phyloP scores from a whole-genome alignment of 805 yeast species.

The Blastobotrys robertii region DNA sequence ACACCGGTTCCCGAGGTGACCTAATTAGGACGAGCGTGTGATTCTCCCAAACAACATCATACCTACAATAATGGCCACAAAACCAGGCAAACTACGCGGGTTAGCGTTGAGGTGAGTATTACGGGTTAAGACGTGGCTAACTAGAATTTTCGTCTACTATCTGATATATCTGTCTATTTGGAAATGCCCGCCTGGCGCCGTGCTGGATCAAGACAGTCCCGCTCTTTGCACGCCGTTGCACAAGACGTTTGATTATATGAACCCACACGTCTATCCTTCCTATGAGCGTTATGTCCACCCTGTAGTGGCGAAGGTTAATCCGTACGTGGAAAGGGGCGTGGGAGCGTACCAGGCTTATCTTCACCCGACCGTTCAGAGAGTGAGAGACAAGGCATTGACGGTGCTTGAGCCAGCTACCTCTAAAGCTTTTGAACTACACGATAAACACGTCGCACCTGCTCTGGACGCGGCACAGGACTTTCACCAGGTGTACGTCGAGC shows the following conservation, averaged over 20 bases:
- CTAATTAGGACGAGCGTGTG: too few species aligned
- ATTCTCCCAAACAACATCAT: too few species aligned
- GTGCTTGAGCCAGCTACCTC: constrained; percentile 6
- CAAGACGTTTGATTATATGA: constrained; percentile 8
- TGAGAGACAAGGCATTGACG: constrained; percentile 1
- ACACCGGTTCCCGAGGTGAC: too few species aligned
- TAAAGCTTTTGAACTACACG: constrained; percentile 5
- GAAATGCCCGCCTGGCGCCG: constrained; percentile 17
- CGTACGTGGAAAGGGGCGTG: constrained; percentile 7
- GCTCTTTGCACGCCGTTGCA: constrained; percentile 16
- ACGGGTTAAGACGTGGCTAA: too few species aligned
- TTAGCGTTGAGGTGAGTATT: too few species aligned
- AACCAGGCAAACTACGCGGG: too few species aligned
- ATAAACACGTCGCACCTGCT: constrained; percentile 11
- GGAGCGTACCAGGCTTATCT: constrained; percentile 7
- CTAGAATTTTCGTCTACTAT: constrained; percentile 20
- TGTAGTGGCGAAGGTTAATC: constrained; percentile 7
- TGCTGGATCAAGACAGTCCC: constrained; percentile 7
- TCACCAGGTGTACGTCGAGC: constrained; percentile 7
- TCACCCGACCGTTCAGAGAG: constrained; percentile 6
- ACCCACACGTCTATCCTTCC: constrained; percentile 14
- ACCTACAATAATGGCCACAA: too few species aligned
- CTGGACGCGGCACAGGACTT: constrained; percentile 5
- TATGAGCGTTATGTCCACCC: constrained; percentile 10
- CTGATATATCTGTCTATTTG: constrained; percentile 16